A percentile compares a stretch with the other conserved stretches of the same genome.
Conservation (phyloP, 208 protist genomes). For the Borovskyia barvae region DNA sequence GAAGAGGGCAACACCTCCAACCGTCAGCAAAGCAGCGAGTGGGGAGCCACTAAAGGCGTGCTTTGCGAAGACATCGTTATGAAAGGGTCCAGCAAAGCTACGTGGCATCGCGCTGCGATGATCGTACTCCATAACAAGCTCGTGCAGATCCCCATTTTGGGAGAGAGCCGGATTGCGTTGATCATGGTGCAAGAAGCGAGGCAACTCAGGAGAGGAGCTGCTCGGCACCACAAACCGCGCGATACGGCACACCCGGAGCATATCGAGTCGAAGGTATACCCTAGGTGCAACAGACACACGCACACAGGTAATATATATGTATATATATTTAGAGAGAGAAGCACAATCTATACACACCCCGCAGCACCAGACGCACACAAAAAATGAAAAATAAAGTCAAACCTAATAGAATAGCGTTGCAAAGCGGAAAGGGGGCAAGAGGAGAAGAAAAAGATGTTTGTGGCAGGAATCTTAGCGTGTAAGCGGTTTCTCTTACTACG, state of each 20-base stretch:
- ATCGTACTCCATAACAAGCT: slow-evolving; percentile 57
- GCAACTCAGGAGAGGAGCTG: slow-evolving; percentile 20
- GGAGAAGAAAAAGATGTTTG: neutral
- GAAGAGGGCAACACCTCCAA: slow-evolving; percentile 30
- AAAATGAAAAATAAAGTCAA: too few relatives aligned
- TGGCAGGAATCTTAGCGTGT: neutral
- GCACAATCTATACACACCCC: too few relatives aligned
- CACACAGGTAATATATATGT: too few relatives aligned
- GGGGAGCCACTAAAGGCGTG: slow-evolving; percentile 43
- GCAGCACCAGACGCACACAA: neutral
- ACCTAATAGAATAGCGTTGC: too few relatives aligned
- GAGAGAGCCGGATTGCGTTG: neutral
- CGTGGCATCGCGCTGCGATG: slow-evolving; percentile 9
- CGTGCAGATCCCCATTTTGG: slow-evolving; percentile 22
- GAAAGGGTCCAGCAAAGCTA: neutral
- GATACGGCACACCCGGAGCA: slow-evolving; percentile 17
- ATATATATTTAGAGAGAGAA: too few relatives aligned
- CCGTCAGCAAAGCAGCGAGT: slow-evolving; percentile 22
- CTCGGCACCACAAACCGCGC: slow-evolving; percentile 12
- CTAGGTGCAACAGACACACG: too few relatives aligned
- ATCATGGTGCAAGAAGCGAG: slow-evolving; percentile 13
- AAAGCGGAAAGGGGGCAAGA: too few relatives aligned
- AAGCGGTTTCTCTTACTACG: too few relatives aligned
- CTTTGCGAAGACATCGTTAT: slow-evolving; percentile 7
- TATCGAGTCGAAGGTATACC: too few relatives aligned